Conservation (phyloP, 306 rosid species). For the Arachis stenosperma region DNA sequence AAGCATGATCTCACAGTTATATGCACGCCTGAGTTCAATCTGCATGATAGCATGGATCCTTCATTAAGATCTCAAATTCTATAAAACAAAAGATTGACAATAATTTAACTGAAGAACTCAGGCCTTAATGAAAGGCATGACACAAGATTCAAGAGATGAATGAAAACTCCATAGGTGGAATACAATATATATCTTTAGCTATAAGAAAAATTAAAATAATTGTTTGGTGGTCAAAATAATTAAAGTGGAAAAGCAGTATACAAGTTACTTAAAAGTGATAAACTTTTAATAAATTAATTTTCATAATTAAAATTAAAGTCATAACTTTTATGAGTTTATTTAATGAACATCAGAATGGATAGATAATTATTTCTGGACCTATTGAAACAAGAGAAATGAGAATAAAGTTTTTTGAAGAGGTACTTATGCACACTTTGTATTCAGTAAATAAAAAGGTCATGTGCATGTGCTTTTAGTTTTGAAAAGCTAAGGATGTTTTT, state of each 20-base stretch:
- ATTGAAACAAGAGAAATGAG: slow-evolving; percentile 4
- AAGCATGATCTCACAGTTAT: slow-evolving; percentile 99
- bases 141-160: slow-evolving; percentile 18
- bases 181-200: neutral
- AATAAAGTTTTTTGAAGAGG: neutral
- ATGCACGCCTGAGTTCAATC: slow-evolving; percentile 96
- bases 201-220: slow-evolving; percentile 3
- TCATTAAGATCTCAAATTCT: slow-evolving; percentile 35
- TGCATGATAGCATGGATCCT: slow-evolving; percentile 51
- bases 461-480: no score
- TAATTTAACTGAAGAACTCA: slow-evolving; percentile 17
- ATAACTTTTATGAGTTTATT: slow-evolving; percentile 1
- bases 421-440: no score
- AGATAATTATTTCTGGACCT: neutral
- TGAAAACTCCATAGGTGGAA: slow-evolving; percentile 12
- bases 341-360: neutral
- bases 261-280: slow-evolving; percentile 6
- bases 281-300: neutral
- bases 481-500: no score
- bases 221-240: neutral
- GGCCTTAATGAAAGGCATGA: slow-evolving; percentile 23
- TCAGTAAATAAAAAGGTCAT: no score
- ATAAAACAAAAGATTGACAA: slow-evolving; percentile 4
- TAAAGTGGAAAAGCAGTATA: neutral
- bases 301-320: no score